phyloP scores from a whole-genome alignment of 2,329 filamentous ascomycete species.

The Colletotrichum abscissum region DNA sequence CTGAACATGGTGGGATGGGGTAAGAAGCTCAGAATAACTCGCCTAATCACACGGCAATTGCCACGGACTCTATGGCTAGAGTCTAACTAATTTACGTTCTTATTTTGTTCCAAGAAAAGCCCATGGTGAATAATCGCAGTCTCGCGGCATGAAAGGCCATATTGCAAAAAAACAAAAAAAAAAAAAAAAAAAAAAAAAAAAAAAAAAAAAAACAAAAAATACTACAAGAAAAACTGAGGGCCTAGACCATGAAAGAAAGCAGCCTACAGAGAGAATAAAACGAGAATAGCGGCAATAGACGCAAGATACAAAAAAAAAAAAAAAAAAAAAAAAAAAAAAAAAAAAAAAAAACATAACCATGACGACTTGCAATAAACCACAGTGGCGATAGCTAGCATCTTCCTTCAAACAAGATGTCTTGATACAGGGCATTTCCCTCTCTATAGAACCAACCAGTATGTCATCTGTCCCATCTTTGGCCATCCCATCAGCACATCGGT shows the following conservation, averaged over 20 bases:
- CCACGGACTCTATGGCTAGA: neutral
- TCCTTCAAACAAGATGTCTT: neutral
- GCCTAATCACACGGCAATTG: neutral
- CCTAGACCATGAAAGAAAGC: no score
- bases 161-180: neutral
- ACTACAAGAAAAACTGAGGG: no score
- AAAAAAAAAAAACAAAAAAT: no score
- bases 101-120: neutral
- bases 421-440: neutral
- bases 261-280: no score
- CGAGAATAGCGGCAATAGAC: no score
- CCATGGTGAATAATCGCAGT: neutral
- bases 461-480: slow-evolving; percentile 30
- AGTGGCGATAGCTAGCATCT: neutral
- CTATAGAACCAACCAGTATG: slow-evolving; percentile 10
- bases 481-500: slow-evolving; percentile 22
- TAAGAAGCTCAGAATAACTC: neutral
- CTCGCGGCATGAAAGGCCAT: neutral
- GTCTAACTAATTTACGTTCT: no score
- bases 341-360: neutral
- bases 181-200: no score
- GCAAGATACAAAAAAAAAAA: no score
- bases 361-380: neutral
- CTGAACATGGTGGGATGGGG: neutral
- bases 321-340: no score